phyloP scores from a whole-genome alignment of 2,329 filamentous ascomycete species.

The Diaporthe amygdali region DNA sequence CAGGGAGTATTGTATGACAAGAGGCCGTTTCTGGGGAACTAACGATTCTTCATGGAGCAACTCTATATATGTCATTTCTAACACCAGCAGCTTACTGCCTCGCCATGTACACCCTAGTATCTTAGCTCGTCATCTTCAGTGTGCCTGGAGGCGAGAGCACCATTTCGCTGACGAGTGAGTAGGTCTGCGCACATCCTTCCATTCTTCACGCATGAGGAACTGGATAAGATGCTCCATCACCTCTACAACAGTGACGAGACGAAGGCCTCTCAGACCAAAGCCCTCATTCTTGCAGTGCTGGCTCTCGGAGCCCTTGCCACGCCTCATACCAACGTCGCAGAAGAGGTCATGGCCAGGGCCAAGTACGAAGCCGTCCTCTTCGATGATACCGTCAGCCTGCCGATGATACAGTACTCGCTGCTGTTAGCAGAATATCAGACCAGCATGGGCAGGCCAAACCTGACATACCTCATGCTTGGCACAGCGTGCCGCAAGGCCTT shows the following conservation, averaged over 20 bases:
- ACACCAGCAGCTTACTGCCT: background rate
- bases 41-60: background rate
- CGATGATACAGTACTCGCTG: slow-evolving; percentile 36
- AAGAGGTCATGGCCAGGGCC: slow-evolving; percentile 32
- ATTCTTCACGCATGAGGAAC: slow-evolving; percentile 29
- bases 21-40: background rate
- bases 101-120: background rate
- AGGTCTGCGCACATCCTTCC: slow-evolving; percentile 26
- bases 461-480: slow-evolving; percentile 35
- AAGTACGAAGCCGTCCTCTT: slow-evolving; percentile 32
- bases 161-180: background rate
- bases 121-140: too few relatives aligned
- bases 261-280: slow-evolving; percentile 30
- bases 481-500: slow-evolving; percentile 34
- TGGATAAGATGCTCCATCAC: slow-evolving; percentile 29
- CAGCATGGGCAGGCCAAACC: slow-evolving; percentile 36
- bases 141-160: background rate
- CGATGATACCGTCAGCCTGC: slow-evolving; percentile 37
- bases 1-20: background rate
- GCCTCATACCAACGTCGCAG: slow-evolving; percentile 31
- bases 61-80: too few relatives aligned
- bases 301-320: slow-evolving; percentile 34
- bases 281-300: slow-evolving; percentile 30
- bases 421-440: slow-evolving; percentile 34
- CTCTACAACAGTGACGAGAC: slow-evolving; percentile 25